Evolutionary conservation across 371 early-diverging fungal genomes (phyloP), one percentile per base, ranked within the genome.

Genomic region (Syncephalastrum monosporum): DNA sequence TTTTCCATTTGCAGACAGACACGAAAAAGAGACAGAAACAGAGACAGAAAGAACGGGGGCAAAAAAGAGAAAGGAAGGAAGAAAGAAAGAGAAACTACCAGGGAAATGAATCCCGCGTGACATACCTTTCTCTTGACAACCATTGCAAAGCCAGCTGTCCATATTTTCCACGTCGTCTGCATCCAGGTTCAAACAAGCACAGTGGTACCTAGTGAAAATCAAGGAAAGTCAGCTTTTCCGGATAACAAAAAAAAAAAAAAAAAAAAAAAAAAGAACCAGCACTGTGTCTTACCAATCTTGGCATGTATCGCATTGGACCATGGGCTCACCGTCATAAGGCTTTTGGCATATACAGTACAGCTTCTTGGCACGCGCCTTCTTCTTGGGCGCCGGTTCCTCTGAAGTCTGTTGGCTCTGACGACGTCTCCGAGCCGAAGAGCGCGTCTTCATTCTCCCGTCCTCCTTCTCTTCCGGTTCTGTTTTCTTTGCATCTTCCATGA

Each of bases 271-370:
- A 44, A 23, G 42, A 47, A 16, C 21, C 14, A 33, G 59, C 15
- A 58, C 16, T 42, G 42, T 45, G 10, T 27, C 75, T 66, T 81
- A 88, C 91, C 91, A 91, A 61, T 91, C 86, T 49, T 78, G 66
- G 64, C 91, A 91, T 21, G 63, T 56, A 61, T 90, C 90, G 63
- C 91, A 91, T 52, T 85, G 84, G 47, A 91, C 87, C 91, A 91
- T 91, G 5, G 88, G 87, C 33, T 82, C 78, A 33, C 90, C 89
- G 56, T 81, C 73, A 47, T 90, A 90, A 3, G 83, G 82, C 46
- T 81, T 71, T 42, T 85, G 77, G 60, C 91, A 91, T 15, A 82
- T 66, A 59, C 91, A 91, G 61, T 90, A 91, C 1, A 90, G 71
- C 21, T 79, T 84, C 57, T 79, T 83, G n/a, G 71, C 66, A 24